Evolutionary conservation across 257 asterid genomes (phyloP).

Genomic region (Jasminum sambac): DNA sequence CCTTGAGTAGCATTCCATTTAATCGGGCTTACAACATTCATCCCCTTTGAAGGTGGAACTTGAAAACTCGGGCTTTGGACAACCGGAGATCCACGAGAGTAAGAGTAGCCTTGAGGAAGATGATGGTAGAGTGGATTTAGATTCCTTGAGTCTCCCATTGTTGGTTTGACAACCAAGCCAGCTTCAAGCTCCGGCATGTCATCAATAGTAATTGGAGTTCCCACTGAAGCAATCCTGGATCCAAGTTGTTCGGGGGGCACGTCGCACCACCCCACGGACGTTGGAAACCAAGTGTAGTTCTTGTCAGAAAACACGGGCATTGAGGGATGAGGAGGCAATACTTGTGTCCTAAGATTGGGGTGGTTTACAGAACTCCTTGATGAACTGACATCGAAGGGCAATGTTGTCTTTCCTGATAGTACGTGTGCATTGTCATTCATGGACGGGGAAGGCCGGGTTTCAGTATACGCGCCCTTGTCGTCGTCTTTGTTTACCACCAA

Average conservation of each 20-base stretch:
- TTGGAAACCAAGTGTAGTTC: conserved; percentile 28
- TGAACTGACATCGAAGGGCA: conserved; percentile 36
- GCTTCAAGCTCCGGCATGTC: conserved; percentile 44
- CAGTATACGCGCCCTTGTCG: conserved; percentile 45
- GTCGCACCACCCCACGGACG: conserved; percentile 33
- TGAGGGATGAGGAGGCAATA: conserved; percentile 29
- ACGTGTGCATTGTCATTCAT: conserved; percentile 27
- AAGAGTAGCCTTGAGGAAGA: conserved; percentile 35
- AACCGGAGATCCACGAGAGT: conserved; percentile 33
- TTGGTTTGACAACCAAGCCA: conserved; percentile 16
- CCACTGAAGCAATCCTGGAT: conserved; percentile 27
- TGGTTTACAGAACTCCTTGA: conserved; percentile 36
- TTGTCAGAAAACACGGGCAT: conserved; percentile 34
- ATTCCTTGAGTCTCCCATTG: conserved; percentile 31
- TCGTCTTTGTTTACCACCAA: conserved; percentile 76
- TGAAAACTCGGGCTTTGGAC: conserved; percentile 30
- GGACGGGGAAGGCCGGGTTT: conserved; percentile 32
- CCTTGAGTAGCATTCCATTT: conserved; percentile 44
- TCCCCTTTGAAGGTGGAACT: conserved; percentile 32
- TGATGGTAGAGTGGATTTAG: conserved; percentile 34
- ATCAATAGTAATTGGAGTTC: conserved; percentile 32
- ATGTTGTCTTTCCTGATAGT: conserved; percentile 25
- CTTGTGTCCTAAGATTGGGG: conserved; percentile 32
- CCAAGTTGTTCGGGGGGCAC: conserved; percentile 31
- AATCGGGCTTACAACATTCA: conserved; percentile 25